A percentile compares a stretch with the other conserved stretches of the same genome.
Evolutionary conservation across 257 asterid species (phyloP).

Genomic region (Petunia axillaris): DNA sequence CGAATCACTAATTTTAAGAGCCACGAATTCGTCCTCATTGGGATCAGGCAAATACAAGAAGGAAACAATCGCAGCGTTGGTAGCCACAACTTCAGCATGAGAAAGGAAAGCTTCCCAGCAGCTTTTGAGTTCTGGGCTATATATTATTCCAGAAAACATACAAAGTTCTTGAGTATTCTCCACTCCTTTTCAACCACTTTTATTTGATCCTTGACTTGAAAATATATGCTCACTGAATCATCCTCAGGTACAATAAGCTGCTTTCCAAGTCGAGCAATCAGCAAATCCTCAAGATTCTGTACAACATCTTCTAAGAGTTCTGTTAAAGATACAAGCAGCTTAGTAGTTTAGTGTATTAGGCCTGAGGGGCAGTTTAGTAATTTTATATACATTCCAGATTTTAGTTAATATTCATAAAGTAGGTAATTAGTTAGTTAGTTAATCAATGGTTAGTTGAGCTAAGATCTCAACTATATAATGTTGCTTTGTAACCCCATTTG

Average conservation of each 20-base stretch:
- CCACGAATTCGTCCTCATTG: not conserved
- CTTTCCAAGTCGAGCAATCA: not conserved
- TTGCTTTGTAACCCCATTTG: too few relatives aligned
- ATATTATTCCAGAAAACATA: not conserved
- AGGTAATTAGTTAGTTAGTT: too few relatives aligned
- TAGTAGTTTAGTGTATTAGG: too few relatives aligned
- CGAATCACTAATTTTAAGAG: not conserved
- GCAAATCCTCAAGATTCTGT: too few relatives aligned
- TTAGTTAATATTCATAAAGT: too few relatives aligned
- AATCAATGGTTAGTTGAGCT: too few relatives aligned
- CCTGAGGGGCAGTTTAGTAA: too few relatives aligned
- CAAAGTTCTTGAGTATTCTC: not conserved
- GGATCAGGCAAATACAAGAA: not conserved
- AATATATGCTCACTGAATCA: not conserved
- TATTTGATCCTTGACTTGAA: not conserved
- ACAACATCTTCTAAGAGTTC: too few relatives aligned
- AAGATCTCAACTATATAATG: too few relatives aligned
- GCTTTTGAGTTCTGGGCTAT: not conserved
- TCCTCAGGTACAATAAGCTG: too few relatives aligned
- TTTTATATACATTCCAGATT: too few relatives aligned
- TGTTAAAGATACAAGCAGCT: too few relatives aligned
- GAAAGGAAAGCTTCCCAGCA: not conserved
- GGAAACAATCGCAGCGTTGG: not conserved
- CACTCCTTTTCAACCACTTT: not conserved
- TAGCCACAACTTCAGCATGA: not conserved